Evolutionary conservation across 1,139 yeast genomes (phyloP).

Genomic region (Chernovozyma sophiae-reginae): DNA sequence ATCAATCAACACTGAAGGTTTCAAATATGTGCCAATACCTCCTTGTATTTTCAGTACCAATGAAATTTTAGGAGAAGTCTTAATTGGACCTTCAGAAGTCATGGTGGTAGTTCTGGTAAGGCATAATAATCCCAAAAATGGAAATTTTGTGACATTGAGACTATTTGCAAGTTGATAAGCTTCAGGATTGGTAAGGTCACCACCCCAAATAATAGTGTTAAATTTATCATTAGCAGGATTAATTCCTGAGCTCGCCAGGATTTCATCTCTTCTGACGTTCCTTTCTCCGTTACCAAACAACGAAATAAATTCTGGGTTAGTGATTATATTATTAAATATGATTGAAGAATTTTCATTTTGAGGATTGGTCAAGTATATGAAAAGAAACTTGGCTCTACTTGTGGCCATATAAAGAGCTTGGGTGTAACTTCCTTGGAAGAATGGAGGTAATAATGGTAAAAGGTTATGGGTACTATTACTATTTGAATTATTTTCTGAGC

Average conservation of each 20-base stretch:
- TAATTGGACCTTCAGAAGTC: slow-evolving; percentile 56
- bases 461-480: neutral
- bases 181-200: slow-evolving; percentile 75
- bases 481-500: neutral
- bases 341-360: slow-evolving; percentile 59
- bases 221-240: slow-evolving; percentile 14
- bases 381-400: slow-evolving; percentile 61
- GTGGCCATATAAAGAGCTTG: slow-evolving; percentile 70
- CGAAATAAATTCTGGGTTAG: slow-evolving; percentile 48
- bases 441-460: slow-evolving; percentile 32
- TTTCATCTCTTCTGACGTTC: neutral
- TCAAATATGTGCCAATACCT: slow-evolving; percentile 34
- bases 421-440: slow-evolving; percentile 71
- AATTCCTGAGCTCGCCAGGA: neutral
- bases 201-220: slow-evolving; percentile 78
- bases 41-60: slow-evolving; percentile 71
- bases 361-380: slow-evolving; percentile 71
- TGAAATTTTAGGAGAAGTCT: slow-evolving; percentile 52
- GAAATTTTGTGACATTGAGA: slow-evolving; percentile 69
- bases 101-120: slow-evolving; percentile 52
- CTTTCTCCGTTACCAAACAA: slow-evolving; percentile 25
- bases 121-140: slow-evolving; percentile 70
- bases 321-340: slow-evolving; percentile 55
- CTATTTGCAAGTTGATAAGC: slow-evolving; percentile 81
- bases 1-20: slow-evolving; percentile 22